These are phyloP conservation scores for Suillus placidus DNA, from an alignment of 768 basidiomycete genomes.

Conservation along the genomic window DNA sequence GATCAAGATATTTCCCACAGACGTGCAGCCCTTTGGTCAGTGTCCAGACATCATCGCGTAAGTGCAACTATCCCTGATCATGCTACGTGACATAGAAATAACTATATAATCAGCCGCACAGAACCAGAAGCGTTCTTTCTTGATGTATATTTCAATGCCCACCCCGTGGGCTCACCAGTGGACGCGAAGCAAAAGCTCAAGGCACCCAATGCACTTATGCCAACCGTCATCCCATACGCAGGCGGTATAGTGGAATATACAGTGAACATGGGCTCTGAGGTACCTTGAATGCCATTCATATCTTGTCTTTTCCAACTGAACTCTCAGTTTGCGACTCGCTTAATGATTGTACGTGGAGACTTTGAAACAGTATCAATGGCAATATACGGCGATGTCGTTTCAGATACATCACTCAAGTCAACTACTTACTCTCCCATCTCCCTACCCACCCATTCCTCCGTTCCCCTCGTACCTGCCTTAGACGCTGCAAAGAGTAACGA, in stretches of 20 bases:
- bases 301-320: constrained; percentile 8
- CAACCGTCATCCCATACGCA: constrained; percentile 70
- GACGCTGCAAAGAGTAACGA: constrained; percentile 64
- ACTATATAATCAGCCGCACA: constrained; percentile 51
- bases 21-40: constrained; percentile 60
- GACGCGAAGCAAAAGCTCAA: constrained; percentile 60
- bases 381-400: constrained; percentile 55
- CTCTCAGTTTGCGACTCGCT: constrained; percentile 66
- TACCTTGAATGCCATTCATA: constrained; percentile 25
- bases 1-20: constrained; percentile 71
- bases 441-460: constrained; percentile 37
- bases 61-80: constrained; percentile 24
- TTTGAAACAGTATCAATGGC: constrained; percentile 70
- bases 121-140: constrained; percentile 75
- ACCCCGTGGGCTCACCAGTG: constrained; percentile 46
- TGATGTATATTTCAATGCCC: constrained; percentile 76
- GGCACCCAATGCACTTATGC: constrained; percentile 70
- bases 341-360: constrained; percentile 80
- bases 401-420: constrained; percentile 43
- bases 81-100: constrained; percentile 17
- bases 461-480: constrained; percentile 50
- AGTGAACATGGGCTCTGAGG: constrained; percentile 73
- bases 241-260: constrained; percentile 68
- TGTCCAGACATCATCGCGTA: constrained; percentile 67
- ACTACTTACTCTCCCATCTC: constrained; percentile 45